These are phyloP conservation scores for Cordyceps tenuipes DNA, from an alignment of 2,329 filamentous ascomycete genomes.

Conservation along the genomic window DNA sequence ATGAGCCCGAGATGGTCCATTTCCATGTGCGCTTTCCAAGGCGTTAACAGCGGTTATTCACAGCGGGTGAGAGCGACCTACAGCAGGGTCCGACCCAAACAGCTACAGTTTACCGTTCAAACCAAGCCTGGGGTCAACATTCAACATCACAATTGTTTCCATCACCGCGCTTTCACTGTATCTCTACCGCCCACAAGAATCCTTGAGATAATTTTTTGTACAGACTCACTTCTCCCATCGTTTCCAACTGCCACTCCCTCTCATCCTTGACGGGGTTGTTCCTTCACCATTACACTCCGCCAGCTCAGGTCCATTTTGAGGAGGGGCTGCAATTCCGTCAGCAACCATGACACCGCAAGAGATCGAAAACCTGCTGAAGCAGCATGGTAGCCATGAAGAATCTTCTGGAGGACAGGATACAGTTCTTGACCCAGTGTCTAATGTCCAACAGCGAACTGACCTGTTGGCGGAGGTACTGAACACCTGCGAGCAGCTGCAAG, in stretches of 20 bases:
- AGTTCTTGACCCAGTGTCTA: slow-evolving; percentile 17
- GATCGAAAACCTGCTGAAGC: slow-evolving; percentile 28
- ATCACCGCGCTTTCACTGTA: too few relatives aligned
- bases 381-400: slow-evolving; percentile 23
- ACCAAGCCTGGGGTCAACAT: too few relatives aligned
- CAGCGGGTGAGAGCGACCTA: too few relatives aligned
- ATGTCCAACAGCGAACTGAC: slow-evolving; percentile 19
- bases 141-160: too few relatives aligned
- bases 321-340: background rate
- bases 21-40: slow-evolving; percentile 51
- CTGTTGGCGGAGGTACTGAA: slow-evolving; percentile 31
- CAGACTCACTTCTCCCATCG: too few relatives aligned
- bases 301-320: background rate
- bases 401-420: slow-evolving; percentile 21
- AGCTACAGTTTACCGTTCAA: too few relatives aligned
- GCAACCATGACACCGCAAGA: slow-evolving; percentile 28
- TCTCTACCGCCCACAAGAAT: too few relatives aligned
- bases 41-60: slow-evolving; percentile 36
- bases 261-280: too few relatives aligned
- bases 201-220: too few relatives aligned
- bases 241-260: too few relatives aligned
- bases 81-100: too few relatives aligned
- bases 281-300: too few relatives aligned
- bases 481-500: slow-evolving; percentile 32
- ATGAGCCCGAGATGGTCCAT: slow-evolving; percentile 19